These are phyloP conservation scores for Apiotrichum laibachii DNA, from an alignment of 1,284 basidiomycete genomes.

Conservation along the genomic window DNA sequence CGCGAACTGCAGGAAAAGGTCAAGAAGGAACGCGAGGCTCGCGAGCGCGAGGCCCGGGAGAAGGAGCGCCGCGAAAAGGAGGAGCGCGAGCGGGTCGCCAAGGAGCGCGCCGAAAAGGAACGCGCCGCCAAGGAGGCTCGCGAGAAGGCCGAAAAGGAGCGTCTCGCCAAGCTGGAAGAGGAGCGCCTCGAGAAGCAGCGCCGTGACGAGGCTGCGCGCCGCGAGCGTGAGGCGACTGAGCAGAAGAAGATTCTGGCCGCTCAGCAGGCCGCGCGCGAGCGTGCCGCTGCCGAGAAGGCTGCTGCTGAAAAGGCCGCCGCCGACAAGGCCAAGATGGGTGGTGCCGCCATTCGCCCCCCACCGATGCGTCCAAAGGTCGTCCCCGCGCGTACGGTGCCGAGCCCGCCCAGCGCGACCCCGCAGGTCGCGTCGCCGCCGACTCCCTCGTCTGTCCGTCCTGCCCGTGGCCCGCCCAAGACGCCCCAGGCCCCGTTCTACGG, in stretches of 20 bases:
- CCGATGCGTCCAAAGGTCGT: slow-evolving; percentile 8
- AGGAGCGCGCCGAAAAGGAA: slow-evolving; percentile 64
- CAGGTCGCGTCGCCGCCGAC: slow-evolving; percentile 88
- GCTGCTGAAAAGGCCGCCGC: slow-evolving; percentile 36
- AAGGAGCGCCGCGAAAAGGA: slow-evolving; percentile 59
- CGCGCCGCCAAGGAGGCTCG: slow-evolving; percentile 40
- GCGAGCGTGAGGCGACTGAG: slow-evolving; percentile 42
- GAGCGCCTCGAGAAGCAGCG: slow-evolving; percentile 38
- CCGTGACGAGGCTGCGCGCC: slow-evolving; percentile 39
- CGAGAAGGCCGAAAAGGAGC: slow-evolving; percentile 43
- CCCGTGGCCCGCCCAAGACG: slow-evolving; percentile 32
- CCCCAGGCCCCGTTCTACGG: slow-evolving; percentile 32
- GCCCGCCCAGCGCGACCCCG: slow-evolving; percentile 29
- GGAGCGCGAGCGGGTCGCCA: slow-evolving; percentile 62
- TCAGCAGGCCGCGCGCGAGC: slow-evolving; percentile 42
- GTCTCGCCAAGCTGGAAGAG: slow-evolving; percentile 37
- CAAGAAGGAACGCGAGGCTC: slow-evolving; percentile 54
- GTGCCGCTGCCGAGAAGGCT: slow-evolving; percentile 37
- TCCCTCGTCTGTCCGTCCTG: slow-evolving; percentile 58
- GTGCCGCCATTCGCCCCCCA: slow-evolving; percentile 14
- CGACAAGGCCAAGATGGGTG: slow-evolving; percentile 17
- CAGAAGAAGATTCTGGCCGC: slow-evolving; percentile 42
- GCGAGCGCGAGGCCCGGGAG: slow-evolving; percentile 52
- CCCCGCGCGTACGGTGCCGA: slow-evolving; percentile 27
- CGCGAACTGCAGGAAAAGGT: slow-evolving; percentile 68